Percentiles rank a stretch among this genome's conserved stretches.
Conservation (phyloP, 768 basidiomycete species). For the Termitomyces heimii region DNA sequence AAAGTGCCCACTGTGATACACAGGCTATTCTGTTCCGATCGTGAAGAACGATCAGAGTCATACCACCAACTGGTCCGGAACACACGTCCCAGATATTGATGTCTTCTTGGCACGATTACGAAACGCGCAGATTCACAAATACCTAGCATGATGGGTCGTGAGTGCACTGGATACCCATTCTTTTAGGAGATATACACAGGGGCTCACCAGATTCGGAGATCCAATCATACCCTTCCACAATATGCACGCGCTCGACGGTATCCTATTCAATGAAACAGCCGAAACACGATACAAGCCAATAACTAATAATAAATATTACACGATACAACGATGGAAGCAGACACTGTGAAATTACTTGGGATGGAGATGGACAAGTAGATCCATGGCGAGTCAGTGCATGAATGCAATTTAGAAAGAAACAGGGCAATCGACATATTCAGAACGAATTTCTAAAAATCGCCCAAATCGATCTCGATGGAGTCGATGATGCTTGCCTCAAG, state of each 20-base stretch:
- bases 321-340: conserved; percentile 4
- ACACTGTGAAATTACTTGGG: conserved; percentile 1
- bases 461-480: conserved; percentile 69
- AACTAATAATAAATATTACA: conserved; percentile 7
- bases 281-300: neutral
- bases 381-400: neutral
- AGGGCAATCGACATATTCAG: neutral
- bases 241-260: conserved; percentile 4
- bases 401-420: neutral
- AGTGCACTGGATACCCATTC: neutral
- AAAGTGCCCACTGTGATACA: neutral
- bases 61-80: neutral
- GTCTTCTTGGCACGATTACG: neutral
- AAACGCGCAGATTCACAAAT: neutral
- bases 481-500: conserved; percentile 58
- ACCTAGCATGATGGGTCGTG: neutral
- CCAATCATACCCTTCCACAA: neutral
- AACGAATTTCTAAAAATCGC: conserved; percentile 56
- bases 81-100: neutral
- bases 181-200: neutral
- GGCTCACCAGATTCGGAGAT: neutral
- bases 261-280: conserved; percentile 8
- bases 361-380: neutral
- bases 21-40: neutral
- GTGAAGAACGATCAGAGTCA: neutral